Evolutionary conservation across 306 rosid species (phyloP).

Genomic region (Mucuna pruriens): DNA sequence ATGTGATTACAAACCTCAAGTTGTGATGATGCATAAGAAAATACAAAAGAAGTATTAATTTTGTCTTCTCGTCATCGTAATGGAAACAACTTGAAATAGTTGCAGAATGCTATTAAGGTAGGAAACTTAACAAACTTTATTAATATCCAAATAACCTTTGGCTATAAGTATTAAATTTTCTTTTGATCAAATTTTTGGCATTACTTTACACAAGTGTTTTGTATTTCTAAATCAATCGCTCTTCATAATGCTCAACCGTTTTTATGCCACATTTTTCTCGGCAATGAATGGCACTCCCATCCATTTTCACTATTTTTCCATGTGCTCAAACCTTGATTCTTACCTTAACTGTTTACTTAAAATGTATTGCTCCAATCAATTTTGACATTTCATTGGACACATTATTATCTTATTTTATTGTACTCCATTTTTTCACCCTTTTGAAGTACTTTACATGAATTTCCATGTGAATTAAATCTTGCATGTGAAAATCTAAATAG

Average conservation of each 20-base stretch:
- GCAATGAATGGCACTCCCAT: background rate
- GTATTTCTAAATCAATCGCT: background rate
- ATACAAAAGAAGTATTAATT: background rate
- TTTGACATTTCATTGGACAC: background rate
- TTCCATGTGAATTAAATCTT: constrained; percentile 1
- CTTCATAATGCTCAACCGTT: background rate
- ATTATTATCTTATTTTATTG: background rate
- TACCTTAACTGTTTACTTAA: background rate
- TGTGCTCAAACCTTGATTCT: background rate
- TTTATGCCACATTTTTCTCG: background rate
- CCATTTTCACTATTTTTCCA: background rate
- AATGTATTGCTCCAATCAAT: background rate
- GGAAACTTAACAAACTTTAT: background rate
- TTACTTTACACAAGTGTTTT: background rate
- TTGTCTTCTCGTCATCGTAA: background rate
- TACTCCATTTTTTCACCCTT: background rate
- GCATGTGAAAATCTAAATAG: constrained; percentile 18
- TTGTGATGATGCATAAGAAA: background rate
- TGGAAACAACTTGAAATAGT: background rate
- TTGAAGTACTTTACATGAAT: background rate
- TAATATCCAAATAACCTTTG: background rate
- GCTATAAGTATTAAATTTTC: background rate
- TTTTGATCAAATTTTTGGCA: background rate
- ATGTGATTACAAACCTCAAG: background rate
- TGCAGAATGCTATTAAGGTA: background rate